Evolutionary conservation across 495 filamentous ascomycete genomes (phyloP).

Genomic region (Penicillium ochrochloron): DNA sequence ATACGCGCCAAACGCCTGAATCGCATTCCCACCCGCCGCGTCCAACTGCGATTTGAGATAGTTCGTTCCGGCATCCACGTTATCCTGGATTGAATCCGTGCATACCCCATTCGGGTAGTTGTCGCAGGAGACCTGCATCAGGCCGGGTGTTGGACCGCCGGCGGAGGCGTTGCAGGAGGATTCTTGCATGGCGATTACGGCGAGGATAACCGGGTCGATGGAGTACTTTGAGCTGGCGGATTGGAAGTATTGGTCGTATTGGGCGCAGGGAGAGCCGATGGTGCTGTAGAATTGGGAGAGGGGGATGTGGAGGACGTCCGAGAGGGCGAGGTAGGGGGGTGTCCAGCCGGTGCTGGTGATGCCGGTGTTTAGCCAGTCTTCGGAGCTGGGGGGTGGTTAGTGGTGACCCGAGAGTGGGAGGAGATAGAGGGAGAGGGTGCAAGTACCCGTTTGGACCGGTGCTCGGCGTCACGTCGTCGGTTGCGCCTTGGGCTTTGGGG

Average conservation of each 20-base stretch:
- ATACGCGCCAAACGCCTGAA: slow-evolving; percentile 38
- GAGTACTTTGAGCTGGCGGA: slow-evolving; percentile 31
- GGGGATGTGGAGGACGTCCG: slow-evolving; percentile 34
- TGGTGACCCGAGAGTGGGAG: not conserved
- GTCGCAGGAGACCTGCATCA: slow-evolving; percentile 43
- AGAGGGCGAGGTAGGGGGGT: slow-evolving; percentile 36
- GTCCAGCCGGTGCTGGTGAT: slow-evolving; percentile 36
- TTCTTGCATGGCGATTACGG: slow-evolving; percentile 44
- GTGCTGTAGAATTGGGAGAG: slow-evolving; percentile 32
- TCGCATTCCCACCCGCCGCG: slow-evolving; percentile 32
- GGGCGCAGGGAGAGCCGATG: slow-evolving; percentile 30
- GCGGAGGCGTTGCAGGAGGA: slow-evolving; percentile 42
- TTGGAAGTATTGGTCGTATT: slow-evolving; percentile 42
- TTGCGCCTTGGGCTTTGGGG: slow-evolving; percentile 36
- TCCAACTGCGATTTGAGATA: slow-evolving; percentile 32
- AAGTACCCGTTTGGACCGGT: slow-evolving; percentile 37
- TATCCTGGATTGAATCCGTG: slow-evolving; percentile 39
- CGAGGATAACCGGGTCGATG: slow-evolving; percentile 40
- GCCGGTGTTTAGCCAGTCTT: slow-evolving; percentile 43
- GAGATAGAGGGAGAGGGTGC: not conserved
- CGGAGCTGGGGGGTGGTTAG: slow-evolving; percentile 27
- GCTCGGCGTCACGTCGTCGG: slow-evolving; percentile 31
- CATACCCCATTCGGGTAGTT: slow-evolving; percentile 41
- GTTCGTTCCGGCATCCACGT: slow-evolving; percentile 40
- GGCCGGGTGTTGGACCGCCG: slow-evolving; percentile 37